Base-by-base conservation (phyloP, 306 rosid genomes). In the Glycine latifolia region DNA sequence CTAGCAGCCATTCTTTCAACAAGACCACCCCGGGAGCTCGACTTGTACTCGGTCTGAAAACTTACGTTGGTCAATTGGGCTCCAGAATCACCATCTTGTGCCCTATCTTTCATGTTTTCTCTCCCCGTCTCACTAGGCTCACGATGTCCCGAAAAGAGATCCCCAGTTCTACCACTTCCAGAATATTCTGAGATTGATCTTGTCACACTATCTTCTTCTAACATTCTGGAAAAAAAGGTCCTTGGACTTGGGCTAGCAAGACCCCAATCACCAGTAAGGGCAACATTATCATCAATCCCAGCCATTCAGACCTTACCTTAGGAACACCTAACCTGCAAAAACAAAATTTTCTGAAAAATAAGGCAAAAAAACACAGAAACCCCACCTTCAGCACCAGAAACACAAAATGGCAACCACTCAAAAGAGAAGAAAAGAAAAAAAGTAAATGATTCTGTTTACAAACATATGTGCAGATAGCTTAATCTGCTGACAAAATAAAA, bases 1-100 rank as follows among this genome's bases (percentile, higher is more conserved):
- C 99, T 85, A 55, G 97, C 97, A 56, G 98, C 98, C 37, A 92
- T 90, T 82, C 98, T 89, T 74, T 92, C 98, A 62, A 86, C 90
- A 55, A 92, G 97, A 50, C 97, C 94, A 14, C 90, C 91, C 0
- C 94, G 89, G 31, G 31, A 83, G 54, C 69, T 79, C 26, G 83
- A 84, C 69, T 85, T 91, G 26, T 86, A 85, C 41, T 90, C 90
- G 0, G 88, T 79, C 78, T 71, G 77, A 68, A 86, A 86, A 77
- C 86, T 66, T 10, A 56, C 4, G 13, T 79, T 87, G 33, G 68
- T 69, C 59, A 82, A 78, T 50, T 87, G 89, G 50, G 73, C 77
- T 16, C 86, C 80, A 4, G 87, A 90, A 75, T 71, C 79, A 62
- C 73, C 79, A 67, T 78, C 87, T 43, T 82, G 86, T 60, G 73